Conservation (phyloP, 1,284 basidiomycete genomes). For the Ceratobasidium sp. region DNA sequence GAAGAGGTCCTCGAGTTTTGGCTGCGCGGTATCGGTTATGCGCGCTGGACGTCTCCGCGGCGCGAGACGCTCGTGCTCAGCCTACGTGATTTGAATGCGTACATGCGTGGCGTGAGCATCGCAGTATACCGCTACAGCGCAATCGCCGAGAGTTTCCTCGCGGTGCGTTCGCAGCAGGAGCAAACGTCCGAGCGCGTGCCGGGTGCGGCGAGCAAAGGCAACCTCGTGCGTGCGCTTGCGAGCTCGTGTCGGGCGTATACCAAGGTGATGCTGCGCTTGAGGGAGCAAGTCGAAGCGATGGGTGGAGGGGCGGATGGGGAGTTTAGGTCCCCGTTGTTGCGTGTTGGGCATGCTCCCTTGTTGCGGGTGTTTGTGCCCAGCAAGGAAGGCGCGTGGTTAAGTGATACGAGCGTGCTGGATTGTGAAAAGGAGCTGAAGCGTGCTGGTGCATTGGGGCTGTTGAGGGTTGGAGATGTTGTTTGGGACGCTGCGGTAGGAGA, state of each 20-base stretch:
- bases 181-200: slow-evolving; percentile 59
- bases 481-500: slow-evolving; percentile 87
- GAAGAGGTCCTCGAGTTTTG: slow-evolving; percentile 77
- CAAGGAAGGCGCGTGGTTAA: slow-evolving; percentile 84
- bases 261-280: slow-evolving; percentile 77
- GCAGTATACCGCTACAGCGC: slow-evolving; percentile 77
- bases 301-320: slow-evolving; percentile 9
- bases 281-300: slow-evolving; percentile 75
- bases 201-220: slow-evolving; percentile 51
- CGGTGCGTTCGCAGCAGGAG: slow-evolving; percentile 55
- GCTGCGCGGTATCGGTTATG: slow-evolving; percentile 73
- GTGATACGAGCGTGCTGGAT: slow-evolving; percentile 78
- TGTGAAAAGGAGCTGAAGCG: slow-evolving; percentile 81
- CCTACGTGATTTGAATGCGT: slow-evolving; percentile 78
- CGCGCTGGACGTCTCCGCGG: slow-evolving; percentile 69
- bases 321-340: slow-evolving; percentile 71
- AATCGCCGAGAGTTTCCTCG: slow-evolving; percentile 67
- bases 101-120: slow-evolving; percentile 80
- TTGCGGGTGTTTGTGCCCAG: slow-evolving; percentile 84
- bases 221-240: slow-evolving; percentile 60
- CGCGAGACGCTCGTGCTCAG: slow-evolving; percentile 72
- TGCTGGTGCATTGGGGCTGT: slow-evolving; percentile 68
- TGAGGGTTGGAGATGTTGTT: slow-evolving; percentile 81
- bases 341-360: slow-evolving; percentile 75
- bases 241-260: slow-evolving; percentile 77